Evolutionary conservation across 176 grass and related monocot genomes (phyloP).

Genomic region (Triticum dicoccoides): DNA sequence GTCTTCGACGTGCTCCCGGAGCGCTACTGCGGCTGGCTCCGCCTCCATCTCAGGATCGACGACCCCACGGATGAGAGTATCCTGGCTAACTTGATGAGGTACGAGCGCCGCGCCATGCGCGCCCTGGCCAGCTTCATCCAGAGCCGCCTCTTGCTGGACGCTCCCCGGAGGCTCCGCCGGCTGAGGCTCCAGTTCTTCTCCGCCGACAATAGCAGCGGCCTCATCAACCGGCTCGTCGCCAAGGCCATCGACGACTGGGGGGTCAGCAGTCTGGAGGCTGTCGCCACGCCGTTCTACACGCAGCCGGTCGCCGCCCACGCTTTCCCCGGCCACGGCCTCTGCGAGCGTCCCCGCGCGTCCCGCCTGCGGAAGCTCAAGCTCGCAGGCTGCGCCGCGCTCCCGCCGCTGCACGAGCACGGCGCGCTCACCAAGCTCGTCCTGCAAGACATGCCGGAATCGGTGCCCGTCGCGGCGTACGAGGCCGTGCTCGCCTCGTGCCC

Average conservation of each 20-base stretch:
- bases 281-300: neutral
- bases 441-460: neutral
- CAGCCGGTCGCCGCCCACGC: neutral
- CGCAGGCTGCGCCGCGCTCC: neutral
- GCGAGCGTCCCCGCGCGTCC: neutral
- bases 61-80: neutral
- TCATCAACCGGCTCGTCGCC: neutral
- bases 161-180: neutral
- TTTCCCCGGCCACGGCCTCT: neutral
- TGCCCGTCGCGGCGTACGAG: neutral
- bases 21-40: neutral
- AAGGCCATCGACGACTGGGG: neutral
- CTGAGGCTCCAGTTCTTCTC: neutral
- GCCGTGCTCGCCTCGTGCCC: neutral
- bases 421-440: neutral
- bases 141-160: neutral
- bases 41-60: neutral
- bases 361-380: neutral
- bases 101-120: neutral
- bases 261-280: neutral
- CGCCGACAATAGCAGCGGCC: neutral
- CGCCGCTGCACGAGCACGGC: neutral
- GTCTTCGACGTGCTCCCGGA: neutral
- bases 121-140: neutral
- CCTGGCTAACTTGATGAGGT: neutral